Evolutionary conservation across 495 filamentous ascomycete genomes (phyloP).

Genomic region (Halenospora varia): DNA sequence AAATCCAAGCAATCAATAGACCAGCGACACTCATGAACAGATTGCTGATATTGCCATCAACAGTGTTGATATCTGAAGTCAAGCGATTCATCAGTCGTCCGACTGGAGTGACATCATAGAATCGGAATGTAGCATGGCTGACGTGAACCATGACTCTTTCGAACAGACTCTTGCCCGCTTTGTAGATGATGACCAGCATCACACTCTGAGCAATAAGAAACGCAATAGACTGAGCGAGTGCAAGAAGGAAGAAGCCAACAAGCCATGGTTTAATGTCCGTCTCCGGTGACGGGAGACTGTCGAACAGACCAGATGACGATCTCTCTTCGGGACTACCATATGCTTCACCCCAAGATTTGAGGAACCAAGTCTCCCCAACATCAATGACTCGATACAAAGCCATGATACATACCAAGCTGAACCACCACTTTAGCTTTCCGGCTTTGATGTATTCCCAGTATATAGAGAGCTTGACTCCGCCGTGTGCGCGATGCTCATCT

Average conservation of each 20-base stretch:
- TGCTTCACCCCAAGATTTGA: slow-evolving; percentile 80
- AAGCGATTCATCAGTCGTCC: slow-evolving; percentile 84
- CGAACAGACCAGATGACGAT: slow-evolving; percentile 39
- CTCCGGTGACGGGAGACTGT: slow-evolving; percentile 59
- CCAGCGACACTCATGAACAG: slow-evolving; percentile 65
- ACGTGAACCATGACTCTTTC: slow-evolving; percentile 62
- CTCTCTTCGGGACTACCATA: slow-evolving; percentile 40
- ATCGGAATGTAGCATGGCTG: slow-evolving; percentile 75
- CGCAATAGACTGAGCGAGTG: slow-evolving; percentile 50
- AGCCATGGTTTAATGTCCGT: slow-evolving; percentile 72
- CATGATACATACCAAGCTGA: slow-evolving; percentile 51
- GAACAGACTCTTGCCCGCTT: slow-evolving; percentile 70
- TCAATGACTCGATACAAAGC: slow-evolving; percentile 54
- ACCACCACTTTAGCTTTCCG: slow-evolving; percentile 70
- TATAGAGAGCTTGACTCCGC: slow-evolving; percentile 66
- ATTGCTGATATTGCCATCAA: slow-evolving; percentile 72
- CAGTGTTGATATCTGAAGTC: slow-evolving; percentile 77
- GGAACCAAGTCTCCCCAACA: slow-evolving; percentile 69
- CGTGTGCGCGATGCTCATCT: slow-evolving; percentile 71
- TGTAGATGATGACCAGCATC: slow-evolving; percentile 68
- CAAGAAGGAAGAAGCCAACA: slow-evolving; percentile 57
- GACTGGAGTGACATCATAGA: slow-evolving; percentile 81
- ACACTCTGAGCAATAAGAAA: slow-evolving; percentile 51
- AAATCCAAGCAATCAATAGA: slow-evolving; percentile 61
- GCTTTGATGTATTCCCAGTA: slow-evolving; percentile 84